Evolutionary conservation across 768 basidiomycete species (phyloP).

Genomic region (Phanerochaete sordida): DNA sequence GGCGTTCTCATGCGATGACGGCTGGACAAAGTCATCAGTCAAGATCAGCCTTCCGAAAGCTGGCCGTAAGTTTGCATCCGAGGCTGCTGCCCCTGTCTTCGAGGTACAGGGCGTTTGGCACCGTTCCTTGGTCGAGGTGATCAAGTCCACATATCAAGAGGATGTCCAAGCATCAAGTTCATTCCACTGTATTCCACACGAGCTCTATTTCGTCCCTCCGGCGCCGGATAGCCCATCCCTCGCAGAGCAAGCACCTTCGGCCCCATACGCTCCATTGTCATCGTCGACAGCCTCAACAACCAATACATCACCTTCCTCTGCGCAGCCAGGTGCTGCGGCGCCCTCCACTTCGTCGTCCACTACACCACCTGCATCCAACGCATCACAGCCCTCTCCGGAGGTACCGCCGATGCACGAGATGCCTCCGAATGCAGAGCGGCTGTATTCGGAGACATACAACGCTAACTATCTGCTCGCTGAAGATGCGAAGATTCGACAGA

Average conservation of each 20-base stretch:
- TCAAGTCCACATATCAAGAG: slow-evolving; percentile 17
- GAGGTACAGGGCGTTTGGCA: slow-evolving; percentile 27
- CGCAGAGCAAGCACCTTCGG: slow-evolving; percentile 19
- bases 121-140: slow-evolving; percentile 22
- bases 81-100: slow-evolving; percentile 27
- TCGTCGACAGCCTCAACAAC: slow-evolving; percentile 18
- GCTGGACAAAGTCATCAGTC: slow-evolving; percentile 16
- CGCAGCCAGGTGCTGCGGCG: no score
- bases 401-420: no score
- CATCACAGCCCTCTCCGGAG: no score
- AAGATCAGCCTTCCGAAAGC: slow-evolving; percentile 22
- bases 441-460: slow-evolving; percentile 29
- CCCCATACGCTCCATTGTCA: no score
- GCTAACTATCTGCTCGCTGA: slow-evolving; percentile 7
- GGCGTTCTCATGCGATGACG: slow-evolving; percentile 15
- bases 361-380: no score
- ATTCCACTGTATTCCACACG: slow-evolving; percentile 10
- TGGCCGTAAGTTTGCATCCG: slow-evolving; percentile 1
- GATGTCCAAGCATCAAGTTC: not conserved
- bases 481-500: not conserved
- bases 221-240: not conserved
- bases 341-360: no score
- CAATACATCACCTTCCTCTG: slow-evolving; percentile 37
- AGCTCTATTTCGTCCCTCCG: not conserved
- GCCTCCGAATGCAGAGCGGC: slow-evolving; percentile 41